Evolutionary conservation across 2,329 filamentous ascomycete species (phyloP).

Genomic region (Xylaria sp.): DNA sequence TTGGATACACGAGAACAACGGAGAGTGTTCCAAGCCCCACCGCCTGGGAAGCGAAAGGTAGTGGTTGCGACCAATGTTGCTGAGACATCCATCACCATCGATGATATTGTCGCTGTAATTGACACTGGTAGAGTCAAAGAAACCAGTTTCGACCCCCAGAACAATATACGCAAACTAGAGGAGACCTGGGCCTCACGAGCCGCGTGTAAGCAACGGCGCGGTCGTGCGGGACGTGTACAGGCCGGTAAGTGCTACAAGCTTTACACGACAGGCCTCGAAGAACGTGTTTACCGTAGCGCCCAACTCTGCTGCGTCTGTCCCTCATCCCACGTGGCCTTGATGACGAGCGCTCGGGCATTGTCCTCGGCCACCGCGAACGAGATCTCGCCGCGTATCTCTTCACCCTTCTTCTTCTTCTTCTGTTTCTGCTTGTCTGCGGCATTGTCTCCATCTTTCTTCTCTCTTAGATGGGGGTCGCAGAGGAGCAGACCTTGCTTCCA

Average conservation of each 20-base stretch:
- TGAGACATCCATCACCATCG: slow-evolving; percentile 97
- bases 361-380: slow-evolving; percentile 72
- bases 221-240: slow-evolving; percentile 90
- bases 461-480: slow-evolving; percentile 53
- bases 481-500: slow-evolving; percentile 87
- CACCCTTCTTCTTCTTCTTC: slow-evolving; percentile 54
- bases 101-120: slow-evolving; percentile 94
- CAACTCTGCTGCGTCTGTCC: slow-evolving; percentile 57
- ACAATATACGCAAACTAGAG: slow-evolving; percentile 91
- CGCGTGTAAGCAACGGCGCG: slow-evolving; percentile 91
- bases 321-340: slow-evolving; percentile 67
- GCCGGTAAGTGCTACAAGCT: slow-evolving; percentile 94
- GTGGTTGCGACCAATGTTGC: slow-evolving; percentile 96
- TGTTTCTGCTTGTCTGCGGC: not conserved
- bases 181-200: slow-evolving; percentile 95
- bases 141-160: slow-evolving; percentile 88
- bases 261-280: slow-evolving; percentile 83
- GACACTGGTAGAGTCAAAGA: slow-evolving; percentile 96
- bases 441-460: slow-evolving; percentile 6
- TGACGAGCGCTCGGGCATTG: slow-evolving; percentile 71
- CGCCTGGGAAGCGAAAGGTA: slow-evolving; percentile 83
- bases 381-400: slow-evolving; percentile 69
- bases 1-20: slow-evolving; percentile 88
- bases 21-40: slow-evolving; percentile 79
- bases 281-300: slow-evolving; percentile 40